Conservation (phyloP, 2,329 filamentous ascomycete species). For the Ampelomyces quisqualis region DNA sequence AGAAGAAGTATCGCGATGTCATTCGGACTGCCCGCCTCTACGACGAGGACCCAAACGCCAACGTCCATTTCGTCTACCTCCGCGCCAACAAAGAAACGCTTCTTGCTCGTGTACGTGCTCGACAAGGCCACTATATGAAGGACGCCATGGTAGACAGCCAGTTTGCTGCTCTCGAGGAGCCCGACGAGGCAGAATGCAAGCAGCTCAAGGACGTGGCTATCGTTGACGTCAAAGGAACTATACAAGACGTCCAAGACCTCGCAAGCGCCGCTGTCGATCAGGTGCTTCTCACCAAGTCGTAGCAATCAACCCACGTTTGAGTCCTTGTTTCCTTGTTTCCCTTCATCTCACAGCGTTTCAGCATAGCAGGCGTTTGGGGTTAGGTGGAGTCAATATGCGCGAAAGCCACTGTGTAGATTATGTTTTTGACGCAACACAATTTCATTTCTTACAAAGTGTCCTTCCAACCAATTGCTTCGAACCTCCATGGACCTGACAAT, state of each 20-base stretch:
- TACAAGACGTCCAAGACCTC: slow-evolving; percentile 44
- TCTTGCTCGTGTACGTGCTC: slow-evolving; percentile 69
- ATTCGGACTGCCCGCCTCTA: slow-evolving; percentile 53
- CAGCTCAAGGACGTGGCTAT: slow-evolving; percentile 47
- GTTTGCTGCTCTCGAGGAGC: slow-evolving; percentile 82
- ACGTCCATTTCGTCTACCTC: slow-evolving; percentile 88
- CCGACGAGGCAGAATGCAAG: slow-evolving; percentile 63
- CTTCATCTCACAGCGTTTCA: too few species aligned
- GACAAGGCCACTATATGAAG: slow-evolving; percentile 93
- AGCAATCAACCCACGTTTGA: slow-evolving; percentile 1
- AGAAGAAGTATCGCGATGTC: slow-evolving; percentile 90
- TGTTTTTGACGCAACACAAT: too few species aligned
- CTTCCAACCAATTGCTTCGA: too few species aligned
- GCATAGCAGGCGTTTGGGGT: too few species aligned
- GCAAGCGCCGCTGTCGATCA: slow-evolving; percentile 44
- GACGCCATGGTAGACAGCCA: slow-evolving; percentile 93
- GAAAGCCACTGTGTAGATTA: too few species aligned
- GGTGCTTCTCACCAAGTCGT: slow-evolving; percentile 15
- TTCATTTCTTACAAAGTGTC: too few species aligned
- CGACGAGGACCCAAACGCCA: slow-evolving; percentile 47
- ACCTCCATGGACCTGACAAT: too few species aligned
- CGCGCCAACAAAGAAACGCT: slow-evolving; percentile 74
- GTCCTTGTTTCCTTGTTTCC: background rate
- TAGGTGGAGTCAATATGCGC: too few species aligned
- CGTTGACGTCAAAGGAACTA: slow-evolving; percentile 49